A percentile compares a stretch with the other conserved stretches of the same genome.
phyloP scores from a whole-genome alignment of 2,329 filamentous ascomycete genomes.

The Arthrobotrys sinensis region DNA sequence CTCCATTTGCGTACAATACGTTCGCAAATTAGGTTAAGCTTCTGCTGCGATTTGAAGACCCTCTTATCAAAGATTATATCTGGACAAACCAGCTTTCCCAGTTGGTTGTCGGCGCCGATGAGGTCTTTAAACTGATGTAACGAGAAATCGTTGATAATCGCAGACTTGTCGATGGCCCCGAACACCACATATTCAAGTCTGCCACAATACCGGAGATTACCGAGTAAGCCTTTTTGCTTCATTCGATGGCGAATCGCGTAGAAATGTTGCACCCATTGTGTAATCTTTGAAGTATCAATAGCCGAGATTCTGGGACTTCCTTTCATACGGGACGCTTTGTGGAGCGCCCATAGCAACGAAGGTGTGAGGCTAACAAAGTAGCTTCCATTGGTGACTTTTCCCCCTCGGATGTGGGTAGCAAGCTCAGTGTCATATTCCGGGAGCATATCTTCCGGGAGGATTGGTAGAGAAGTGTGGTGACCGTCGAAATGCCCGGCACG shows the following conservation, averaged over 20 bases:
- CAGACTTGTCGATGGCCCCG: background rate
- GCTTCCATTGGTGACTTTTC: slow-evolving; percentile 1
- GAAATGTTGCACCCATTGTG: background rate
- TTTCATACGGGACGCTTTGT: slow-evolving; percentile 14
- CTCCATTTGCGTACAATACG: too few relatives aligned
- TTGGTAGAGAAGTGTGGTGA: background rate
- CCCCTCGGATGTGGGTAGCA: background rate
- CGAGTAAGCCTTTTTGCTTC: background rate
- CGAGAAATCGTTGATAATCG: slow-evolving; percentile 31
- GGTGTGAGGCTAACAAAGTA: slow-evolving; percentile 37
- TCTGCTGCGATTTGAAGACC: too few relatives aligned
- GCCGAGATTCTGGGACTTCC: background rate
- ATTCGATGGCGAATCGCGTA: background rate
- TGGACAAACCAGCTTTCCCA: background rate
- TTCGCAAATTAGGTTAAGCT: too few relatives aligned
- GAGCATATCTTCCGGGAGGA: background rate
- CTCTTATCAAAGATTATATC: background rate
- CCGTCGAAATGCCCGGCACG: slow-evolving; percentile 12
- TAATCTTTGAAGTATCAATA: slow-evolving; percentile 18
- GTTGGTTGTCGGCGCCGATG: background rate
- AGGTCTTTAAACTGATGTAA: background rate
- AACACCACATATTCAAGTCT: slow-evolving; percentile 37
- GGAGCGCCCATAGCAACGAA: slow-evolving; percentile 23
- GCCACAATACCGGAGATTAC: slow-evolving; percentile 17
- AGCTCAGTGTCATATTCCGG: background rate